Conservation (phyloP, 1,284 basidiomycete genomes). For the Amylostereum areolatum region DNA sequence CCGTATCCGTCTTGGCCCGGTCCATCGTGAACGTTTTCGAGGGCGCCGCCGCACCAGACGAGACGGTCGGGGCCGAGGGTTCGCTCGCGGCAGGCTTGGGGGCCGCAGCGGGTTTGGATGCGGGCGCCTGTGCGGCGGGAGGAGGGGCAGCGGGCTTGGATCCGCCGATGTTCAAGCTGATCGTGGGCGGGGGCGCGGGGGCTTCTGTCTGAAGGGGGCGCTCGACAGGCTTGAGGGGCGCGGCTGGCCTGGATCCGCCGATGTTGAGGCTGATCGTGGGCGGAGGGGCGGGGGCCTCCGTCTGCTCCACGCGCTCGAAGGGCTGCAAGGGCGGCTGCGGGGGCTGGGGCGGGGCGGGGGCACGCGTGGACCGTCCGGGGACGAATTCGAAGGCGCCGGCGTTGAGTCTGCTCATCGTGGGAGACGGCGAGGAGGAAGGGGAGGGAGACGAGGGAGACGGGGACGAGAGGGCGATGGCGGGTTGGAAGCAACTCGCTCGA, state of each 20-base stretch:
- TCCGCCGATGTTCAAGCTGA: conserved; percentile 50
- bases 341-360: conserved; percentile 27
- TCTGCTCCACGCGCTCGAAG: conserved; percentile 51
- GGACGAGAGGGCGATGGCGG: background rate
- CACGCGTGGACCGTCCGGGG: conserved; percentile 58
- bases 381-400: conserved; percentile 79
- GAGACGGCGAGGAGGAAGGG: too few relatives aligned
- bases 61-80: too few relatives aligned
- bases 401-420: conserved; percentile 74
- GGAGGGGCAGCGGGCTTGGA: conserved; percentile 26
- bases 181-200: conserved; percentile 22
- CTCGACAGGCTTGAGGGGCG: conserved; percentile 11
- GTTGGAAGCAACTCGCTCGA: background rate
- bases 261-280: conserved; percentile 63
- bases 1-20: conserved; percentile 79
- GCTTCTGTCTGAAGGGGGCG: conserved; percentile 17
- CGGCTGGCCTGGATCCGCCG: conserved; percentile 39
- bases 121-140: conserved; percentile 17
- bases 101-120: conserved; percentile 17
- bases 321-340: conserved; percentile 42
- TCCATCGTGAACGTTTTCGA: conserved; percentile 72
- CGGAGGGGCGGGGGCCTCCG: conserved; percentile 21
- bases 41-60: too few relatives aligned
- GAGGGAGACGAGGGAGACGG: background rate
- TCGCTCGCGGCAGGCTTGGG: conserved; percentile 14